Base-by-base conservation (phyloP, 208 protist genomes). In the Trypanosoma caninum region DNA sequence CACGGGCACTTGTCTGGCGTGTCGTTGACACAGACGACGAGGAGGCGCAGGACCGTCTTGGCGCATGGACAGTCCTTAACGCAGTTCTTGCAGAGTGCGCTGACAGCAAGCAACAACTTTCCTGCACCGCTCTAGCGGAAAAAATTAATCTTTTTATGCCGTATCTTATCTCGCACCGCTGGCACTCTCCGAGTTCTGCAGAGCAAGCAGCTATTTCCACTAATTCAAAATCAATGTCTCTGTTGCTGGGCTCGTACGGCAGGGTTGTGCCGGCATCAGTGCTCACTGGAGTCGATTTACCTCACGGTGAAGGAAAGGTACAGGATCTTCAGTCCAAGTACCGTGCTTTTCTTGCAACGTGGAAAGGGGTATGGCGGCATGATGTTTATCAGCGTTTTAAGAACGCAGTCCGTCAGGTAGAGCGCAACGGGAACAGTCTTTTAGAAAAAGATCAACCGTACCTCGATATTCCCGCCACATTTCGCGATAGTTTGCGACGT, bases 401-500 rank as follows among this genome's bases (percentile, higher is more conserved):
- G 44, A 64, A 85, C 13, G 33, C 68, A 22, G 79, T 79, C 31
- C 66, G 63, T 38, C 35, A 45, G 14, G 72, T 78, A 14, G 79
- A 90, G 58, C 52, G 69, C 16, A 52, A 75, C 9, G 87, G 83
- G 42, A 87, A 85, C 59, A 65, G 54, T 25, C 71, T 89, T 27
- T 70, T 67, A 9, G 44, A 51, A 20, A 67, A 76, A 61, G 79
- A 70, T 3, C 68, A 54, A 23, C 41, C 63, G 2, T 74, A 74
- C 28, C 56, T 94, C 20, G 59, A 81, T n/a, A 75, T 94, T 48
- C 84, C 83, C 4, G 55, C 53, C 25, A 71, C 65, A 16, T 91
- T 87, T 70, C 70, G 76, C 25, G 87, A 94, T 63, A 88, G 80
- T 30, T 59, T 94, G 50, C 90, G 84, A 74, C 80, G 84, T 25